Evolutionary conservation across 1,139 yeast species (phyloP), one percentile per base, ranked within the genome.

Genomic region (Suhomyces yuchorum): DNA sequence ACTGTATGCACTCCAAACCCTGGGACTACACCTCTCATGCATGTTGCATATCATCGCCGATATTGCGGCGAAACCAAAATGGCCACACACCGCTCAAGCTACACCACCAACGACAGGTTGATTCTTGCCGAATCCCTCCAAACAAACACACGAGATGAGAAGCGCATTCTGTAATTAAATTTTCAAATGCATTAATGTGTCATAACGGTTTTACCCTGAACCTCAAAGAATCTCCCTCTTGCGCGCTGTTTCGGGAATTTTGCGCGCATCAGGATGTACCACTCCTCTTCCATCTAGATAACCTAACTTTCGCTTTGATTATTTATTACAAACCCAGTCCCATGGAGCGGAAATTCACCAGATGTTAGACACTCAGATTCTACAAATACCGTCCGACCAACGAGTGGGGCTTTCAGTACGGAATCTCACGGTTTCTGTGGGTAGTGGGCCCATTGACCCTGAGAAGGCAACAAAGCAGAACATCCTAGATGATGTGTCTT

Each of bases 401-500:
- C 53, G 74, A 44, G 71, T 71, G 0, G 62, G 68, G 3, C 48
- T 73, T 19, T 48, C 53, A 33, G 72, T 71, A 15, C 61, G 68
- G 20, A 56, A 65, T 41, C 59, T 74, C 47, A 57, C 69, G 2
- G 74, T 73, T 1, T 43, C 63, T 0, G 73, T 72, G n/a, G 45
- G 42, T 5, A 51, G 28, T 9, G 18, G 14, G 8, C n/a, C 18
- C 9, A 32, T 9, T 19, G 14, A n/a, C 14, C 32, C 40, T n/a
- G 17, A 33, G 11, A 11, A 22, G 17, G 5, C 19, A 7, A 8
- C 23, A 14, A 12, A 22, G 28, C 32, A 43, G 40, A 49, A 58
- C 19, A 73, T 75, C 23, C 56, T 75, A 17, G 65, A 74, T 47
- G 66, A 80, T 47, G 69, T 85, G 34, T 78, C 84, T 2, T 77